Conservation (phyloP, 2,329 filamentous ascomycete genomes). For the Ramichloridium luteum region DNA sequence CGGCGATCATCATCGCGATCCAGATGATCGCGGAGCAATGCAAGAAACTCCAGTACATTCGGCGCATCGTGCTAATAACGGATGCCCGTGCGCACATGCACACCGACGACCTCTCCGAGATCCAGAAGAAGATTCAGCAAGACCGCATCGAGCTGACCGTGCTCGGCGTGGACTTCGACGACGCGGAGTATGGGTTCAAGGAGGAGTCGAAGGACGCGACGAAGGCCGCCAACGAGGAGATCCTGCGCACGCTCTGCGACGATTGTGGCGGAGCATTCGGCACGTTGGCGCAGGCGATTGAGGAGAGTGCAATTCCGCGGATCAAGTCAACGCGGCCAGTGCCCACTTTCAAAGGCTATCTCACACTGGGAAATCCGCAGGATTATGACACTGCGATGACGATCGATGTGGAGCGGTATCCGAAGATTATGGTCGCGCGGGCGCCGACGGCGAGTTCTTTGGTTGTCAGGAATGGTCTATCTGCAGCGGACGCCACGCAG, state of each 20-base stretch:
- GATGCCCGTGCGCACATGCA: constrained; percentile 66
- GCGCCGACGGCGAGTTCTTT: constrained; percentile 68
- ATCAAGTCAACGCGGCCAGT: constrained; percentile 66
- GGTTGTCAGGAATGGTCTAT: constrained; percentile 40
- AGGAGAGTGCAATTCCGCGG: constrained; percentile 63
- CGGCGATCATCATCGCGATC: constrained; percentile 72
- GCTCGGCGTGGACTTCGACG: constrained; percentile 87
- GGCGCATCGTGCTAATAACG: constrained; percentile 74
- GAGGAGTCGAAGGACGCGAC: constrained; percentile 67
- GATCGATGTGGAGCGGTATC: constrained; percentile 85
- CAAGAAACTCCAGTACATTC: constrained; percentile 68
- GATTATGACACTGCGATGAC: constrained; percentile 61
- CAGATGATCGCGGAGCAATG: constrained; percentile 73
- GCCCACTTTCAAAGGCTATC: constrained; percentile 63
- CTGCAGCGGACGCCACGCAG: constrained; percentile 41
- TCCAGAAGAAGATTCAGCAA: constrained; percentile 61
- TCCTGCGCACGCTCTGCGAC: constrained; percentile 53
- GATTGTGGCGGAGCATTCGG: constrained; percentile 62
- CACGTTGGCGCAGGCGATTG: constrained; percentile 76
- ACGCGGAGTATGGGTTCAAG: constrained; percentile 77
- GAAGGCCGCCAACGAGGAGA: constrained; percentile 65
- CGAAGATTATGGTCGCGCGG: constrained; percentile 66
- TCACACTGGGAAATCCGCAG: constrained; percentile 68
- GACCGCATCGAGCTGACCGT: constrained; percentile 67
- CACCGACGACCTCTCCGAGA: constrained; percentile 55